Base-by-base conservation (phyloP, 352 stramenopile genomes). In the Pythium periplocum region DNA sequence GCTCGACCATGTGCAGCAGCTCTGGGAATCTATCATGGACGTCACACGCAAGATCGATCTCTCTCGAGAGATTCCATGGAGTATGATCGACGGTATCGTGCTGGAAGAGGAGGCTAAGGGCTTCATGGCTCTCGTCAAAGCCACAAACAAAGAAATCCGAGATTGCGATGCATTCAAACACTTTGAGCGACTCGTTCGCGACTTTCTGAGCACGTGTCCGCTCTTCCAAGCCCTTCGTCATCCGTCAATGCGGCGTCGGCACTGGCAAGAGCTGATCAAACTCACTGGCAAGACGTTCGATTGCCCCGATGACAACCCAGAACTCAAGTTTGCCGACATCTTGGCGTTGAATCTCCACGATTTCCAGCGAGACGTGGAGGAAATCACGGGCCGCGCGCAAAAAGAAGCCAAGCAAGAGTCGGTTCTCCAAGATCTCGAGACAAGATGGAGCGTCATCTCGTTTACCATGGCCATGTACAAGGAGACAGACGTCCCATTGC, bases 51-150 rank as follows among this genome's bases (percentile, higher is more conserved):
- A 97, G 66, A 91, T 98, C 36, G 72, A 88, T 37, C 62, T 93
- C 36, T 87, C 75, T 0, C 87, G 93, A 62, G 80, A 90, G 36
- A 75, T 97, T 53, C 78, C 96, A 34, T 98, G 95, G 96, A 76
- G 67, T 39, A 82, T 96, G 69, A 77, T 98, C 11, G 83, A 97
- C 55, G 78, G 89, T 3, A 72, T 97, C 33, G 75, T 93, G 26
- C 61, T 98, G 7, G 95, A 98, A 59, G 94, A 98, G 65, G 92
- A 96, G 55, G 86, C 86, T 8, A 98, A 98, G 61, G 50, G 58
- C 6, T 89, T 93, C 47, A 57, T 90, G 53, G 65, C 60, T 43
- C 78, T 97, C 7, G 84, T 97, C 6, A 98, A 98, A 61, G 72
- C 78, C 9, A 83, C 90, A 0, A 73, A 75, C 60, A 97, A 96